Base-by-base conservation (phyloP, 1,139 yeast species). In the Debaryomyces sp. region DNA sequence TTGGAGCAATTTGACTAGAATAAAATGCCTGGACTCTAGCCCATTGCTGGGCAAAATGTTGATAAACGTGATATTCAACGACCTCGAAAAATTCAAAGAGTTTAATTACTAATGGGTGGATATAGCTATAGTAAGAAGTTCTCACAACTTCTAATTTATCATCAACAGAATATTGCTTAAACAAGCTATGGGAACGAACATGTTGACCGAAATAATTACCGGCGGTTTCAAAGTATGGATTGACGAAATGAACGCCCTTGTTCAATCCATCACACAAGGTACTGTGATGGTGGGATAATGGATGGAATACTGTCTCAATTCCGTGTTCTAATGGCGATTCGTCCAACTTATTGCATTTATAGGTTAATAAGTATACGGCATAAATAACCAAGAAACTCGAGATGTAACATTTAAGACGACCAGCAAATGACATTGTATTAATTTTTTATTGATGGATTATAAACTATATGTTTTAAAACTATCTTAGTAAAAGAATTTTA, bases 291-390 rank as follows among this genome's bases (percentile, higher is more conserved):
- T 67, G 66, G 46, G 67, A 55, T 52, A 74, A 67, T 45, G 81
- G 80, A 55, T 74, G 78, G 56, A 72, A 61, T 44, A 71, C 64
- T 18, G 53, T 44, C 45, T 66, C 60, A 50, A 61, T 62, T 30
- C 61, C 64, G 50, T 62, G 66, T 48, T 68, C 66, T 49, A 71
- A 59, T 24, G 70, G 61, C 15, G 69, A 56, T 55, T 69, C 70
- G 48, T 66, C 58, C 54, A 73, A 67, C 38, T 64, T 57, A 44
- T 65, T 69, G 61, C 81, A 76, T 59, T 75, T 75, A 64, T 71
- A 75, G 40, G 67, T 60, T 56, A 64, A 64, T 57, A 76, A 72
- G 62, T 76, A 76, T 29, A 68, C 52, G 37, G 70, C 56, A 60
- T 76, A 76, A 44, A 72, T 54, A 36, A 68, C 60, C 45, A 73